phyloP scores from a whole-genome alignment of 768 basidiomycete species.

The Aureoboletus auriporus region DNA sequence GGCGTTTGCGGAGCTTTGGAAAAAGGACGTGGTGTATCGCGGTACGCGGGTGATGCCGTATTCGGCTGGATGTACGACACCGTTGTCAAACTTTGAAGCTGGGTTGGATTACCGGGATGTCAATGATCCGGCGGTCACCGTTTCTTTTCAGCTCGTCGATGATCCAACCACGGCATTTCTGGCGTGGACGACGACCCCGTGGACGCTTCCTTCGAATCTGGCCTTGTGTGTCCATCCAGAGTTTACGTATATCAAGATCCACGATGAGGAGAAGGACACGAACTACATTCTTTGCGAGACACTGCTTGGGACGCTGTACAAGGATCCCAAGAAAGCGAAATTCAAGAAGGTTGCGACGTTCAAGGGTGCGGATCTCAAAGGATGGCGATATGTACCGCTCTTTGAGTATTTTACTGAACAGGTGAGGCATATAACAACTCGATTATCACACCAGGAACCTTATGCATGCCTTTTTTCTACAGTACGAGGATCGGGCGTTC shows the following conservation, averaged over 20 bases:
- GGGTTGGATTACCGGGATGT: conserved; percentile 90
- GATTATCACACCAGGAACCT: background rate
- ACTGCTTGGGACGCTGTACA: conserved; percentile 85
- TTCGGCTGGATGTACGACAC: conserved; percentile 93
- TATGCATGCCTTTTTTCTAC: background rate
- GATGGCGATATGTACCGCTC: conserved; percentile 91
- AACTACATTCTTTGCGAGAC: conserved; percentile 93
- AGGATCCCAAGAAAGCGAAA: conserved; percentile 95
- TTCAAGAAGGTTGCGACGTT: conserved; percentile 88
- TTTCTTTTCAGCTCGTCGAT: conserved; percentile 89
- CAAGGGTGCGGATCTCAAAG: conserved; percentile 90
- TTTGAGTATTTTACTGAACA: conserved; percentile 97
- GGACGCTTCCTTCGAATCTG: conserved; percentile 96
- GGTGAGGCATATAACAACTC: conserved; percentile 43
- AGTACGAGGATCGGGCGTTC: conserved; percentile 93
- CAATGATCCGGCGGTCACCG: conserved; percentile 91
- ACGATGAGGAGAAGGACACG: conserved; percentile 78
- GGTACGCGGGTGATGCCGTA: conserved; percentile 97
- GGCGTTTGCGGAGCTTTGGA: conserved; percentile 93
- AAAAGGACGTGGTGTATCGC: conserved; percentile 88
- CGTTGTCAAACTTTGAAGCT: conserved; percentile 96
- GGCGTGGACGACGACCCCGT: conserved; percentile 99
- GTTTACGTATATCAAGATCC: conserved; percentile 94
- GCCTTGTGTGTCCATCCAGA: conserved; percentile 95
- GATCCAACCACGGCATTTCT: conserved; percentile 87